These are phyloP conservation scores for Ganoderma boninense DNA, from an alignment of 1,284 basidiomycete species.

Conservation along the genomic window DNA sequence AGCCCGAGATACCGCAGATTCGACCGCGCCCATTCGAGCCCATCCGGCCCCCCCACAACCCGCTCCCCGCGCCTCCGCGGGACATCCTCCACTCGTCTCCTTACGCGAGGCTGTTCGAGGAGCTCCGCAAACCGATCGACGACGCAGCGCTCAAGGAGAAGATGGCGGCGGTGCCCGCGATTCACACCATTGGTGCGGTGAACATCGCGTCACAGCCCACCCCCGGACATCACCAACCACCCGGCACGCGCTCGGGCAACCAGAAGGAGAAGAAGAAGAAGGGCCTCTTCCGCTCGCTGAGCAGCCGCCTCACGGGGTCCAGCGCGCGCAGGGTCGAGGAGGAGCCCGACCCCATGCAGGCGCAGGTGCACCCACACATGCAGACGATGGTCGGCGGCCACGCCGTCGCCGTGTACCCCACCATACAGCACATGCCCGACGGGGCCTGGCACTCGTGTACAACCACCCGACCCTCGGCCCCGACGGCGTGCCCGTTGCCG, in stretches of 20 bases:
- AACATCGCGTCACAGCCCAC: conserved; percentile 1
- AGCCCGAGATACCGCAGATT: conserved; percentile 15
- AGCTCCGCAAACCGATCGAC: conserved; percentile 33
- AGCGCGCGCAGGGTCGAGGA: conserved; percentile 26
- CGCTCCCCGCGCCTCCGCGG: conserved; percentile 33
- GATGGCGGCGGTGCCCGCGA: conserved; percentile 20
- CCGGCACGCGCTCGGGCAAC: conserved; percentile 29
- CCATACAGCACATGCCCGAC: conserved; percentile 32
- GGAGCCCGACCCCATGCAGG: conserved; percentile 5
- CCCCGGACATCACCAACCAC: conserved; percentile 11
- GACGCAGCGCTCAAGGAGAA: conserved; percentile 27
- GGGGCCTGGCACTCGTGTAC: conserved; percentile 32
- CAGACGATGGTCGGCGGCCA: conserved; percentile 23
- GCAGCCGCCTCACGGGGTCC: conserved; percentile 19
- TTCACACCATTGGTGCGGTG: conserved; percentile 26
- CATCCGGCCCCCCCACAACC: conserved; percentile 26
- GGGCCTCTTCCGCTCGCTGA: conserved; percentile 35
- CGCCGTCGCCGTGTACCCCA: conserved; percentile 25
- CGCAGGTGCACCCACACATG: neutral
- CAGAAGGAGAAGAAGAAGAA: conserved; percentile 34
- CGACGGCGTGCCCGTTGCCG: conserved; percentile 2
- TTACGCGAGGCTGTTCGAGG: conserved; percentile 27
- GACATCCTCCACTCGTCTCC: conserved; percentile 33
- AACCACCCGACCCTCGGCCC: conserved; percentile 16
- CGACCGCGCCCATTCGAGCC: conserved; percentile 24